These are phyloP conservation scores for Termitomyces sp. DNA, from an alignment of 768 basidiomycete genomes.

Conservation along the genomic window DNA sequence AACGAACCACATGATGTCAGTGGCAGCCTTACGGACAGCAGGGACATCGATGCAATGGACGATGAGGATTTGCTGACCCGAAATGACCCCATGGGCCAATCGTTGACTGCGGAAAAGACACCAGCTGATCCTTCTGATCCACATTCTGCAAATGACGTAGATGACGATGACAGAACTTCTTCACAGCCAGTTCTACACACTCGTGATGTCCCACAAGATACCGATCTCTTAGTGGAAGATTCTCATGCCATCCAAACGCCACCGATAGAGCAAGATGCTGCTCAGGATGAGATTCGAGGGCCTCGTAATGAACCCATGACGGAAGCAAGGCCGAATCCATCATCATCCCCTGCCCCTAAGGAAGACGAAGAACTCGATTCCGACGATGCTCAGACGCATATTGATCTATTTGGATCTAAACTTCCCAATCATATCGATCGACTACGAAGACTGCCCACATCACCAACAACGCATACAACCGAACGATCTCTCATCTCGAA, in stretches of 20 bases:
- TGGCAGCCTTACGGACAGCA: not conserved
- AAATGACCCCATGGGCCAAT: not conserved
- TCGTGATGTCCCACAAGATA: not conserved
- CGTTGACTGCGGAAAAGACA: not conserved
- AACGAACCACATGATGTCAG: too few species aligned
- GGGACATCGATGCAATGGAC: not conserved
- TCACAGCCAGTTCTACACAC: too few species aligned
- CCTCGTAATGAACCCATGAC: too few species aligned
- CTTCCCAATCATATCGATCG: too few species aligned
- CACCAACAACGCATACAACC: too few species aligned
- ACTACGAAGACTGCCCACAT: too few species aligned
- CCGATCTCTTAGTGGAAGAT: not conserved
- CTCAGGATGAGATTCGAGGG: too few species aligned
- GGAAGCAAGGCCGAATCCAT: too few species aligned
- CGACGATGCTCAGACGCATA: slow-evolving; percentile 16
- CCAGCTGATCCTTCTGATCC: not conserved
- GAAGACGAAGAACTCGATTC: slow-evolving; percentile 10
- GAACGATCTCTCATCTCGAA: too few species aligned
- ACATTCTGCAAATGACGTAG: too few species aligned
- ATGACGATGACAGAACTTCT: not conserved
- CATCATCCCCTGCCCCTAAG: too few species aligned
- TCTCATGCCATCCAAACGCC: not conserved
- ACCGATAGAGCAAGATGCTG: too few species aligned
- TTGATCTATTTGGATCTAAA: slow-evolving; percentile 2
- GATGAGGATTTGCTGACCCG: not conserved